Conservation (phyloP, 106 monocot genomes). For the Acorus gramineus region DNA sequence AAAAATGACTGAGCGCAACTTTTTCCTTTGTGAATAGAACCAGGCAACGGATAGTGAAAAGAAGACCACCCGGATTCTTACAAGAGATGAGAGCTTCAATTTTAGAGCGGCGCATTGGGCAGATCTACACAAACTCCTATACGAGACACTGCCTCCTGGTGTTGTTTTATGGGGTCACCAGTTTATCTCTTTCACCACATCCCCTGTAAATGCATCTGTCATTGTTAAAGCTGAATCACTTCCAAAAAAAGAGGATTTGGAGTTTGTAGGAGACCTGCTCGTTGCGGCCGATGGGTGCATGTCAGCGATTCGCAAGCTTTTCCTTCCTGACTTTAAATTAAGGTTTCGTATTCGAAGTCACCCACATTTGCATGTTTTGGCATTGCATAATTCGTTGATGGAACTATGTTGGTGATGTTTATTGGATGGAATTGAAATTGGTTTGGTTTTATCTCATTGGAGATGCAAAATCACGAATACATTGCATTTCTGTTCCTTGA, state of each 20-base stretch:
- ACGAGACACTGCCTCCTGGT: slow-evolving; percentile 26
- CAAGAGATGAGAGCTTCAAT: slow-evolving; percentile 43
- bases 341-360: slow-evolving; percentile 26
- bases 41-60: slow-evolving; percentile 31
- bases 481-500: no score
- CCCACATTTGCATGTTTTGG: no score
- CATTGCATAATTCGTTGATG: no score
- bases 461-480: no score
- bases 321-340: slow-evolving; percentile 54
- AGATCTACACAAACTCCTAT: slow-evolving; percentile 47
- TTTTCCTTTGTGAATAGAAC: slow-evolving; percentile 24
- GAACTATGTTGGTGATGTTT: no score
- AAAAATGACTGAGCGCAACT: no score
- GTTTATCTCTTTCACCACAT: slow-evolving; percentile 27
- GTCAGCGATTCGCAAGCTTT: slow-evolving; percentile 44
- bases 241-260: slow-evolving; percentile 30
- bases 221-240: slow-evolving; percentile 18
- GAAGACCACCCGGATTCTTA: slow-evolving; percentile 32
- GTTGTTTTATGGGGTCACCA: slow-evolving; percentile 61
- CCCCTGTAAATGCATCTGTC: slow-evolving; percentile 15
- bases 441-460: no score
- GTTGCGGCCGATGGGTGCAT: slow-evolving; percentile 76
- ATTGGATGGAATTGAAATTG: no score
- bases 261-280: slow-evolving; percentile 51
- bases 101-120: slow-evolving; percentile 70